Percentiles rank a stretch among this genome's conserved stretches.
Evolutionary conservation across 805 yeast genomes (phyloP).

Genomic region (Candida golubevii): DNA sequence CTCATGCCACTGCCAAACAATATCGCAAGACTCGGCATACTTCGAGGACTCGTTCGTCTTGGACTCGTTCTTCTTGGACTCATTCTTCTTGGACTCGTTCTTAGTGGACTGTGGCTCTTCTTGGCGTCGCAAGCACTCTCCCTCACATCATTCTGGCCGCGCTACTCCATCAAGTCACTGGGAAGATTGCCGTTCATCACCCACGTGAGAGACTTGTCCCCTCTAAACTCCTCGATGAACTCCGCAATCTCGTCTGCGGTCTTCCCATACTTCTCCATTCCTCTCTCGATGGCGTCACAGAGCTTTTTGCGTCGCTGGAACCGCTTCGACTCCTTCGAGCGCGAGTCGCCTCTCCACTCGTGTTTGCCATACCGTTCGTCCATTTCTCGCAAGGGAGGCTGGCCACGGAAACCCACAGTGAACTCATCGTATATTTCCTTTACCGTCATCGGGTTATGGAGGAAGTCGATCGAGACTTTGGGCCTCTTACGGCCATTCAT

Average conservation of each 20-base stretch:
- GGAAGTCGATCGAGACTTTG: conserved; percentile 34
- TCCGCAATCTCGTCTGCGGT: conserved; percentile 37
- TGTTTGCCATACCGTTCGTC: conserved; percentile 41
- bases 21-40: too few species aligned
- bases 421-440: conserved; percentile 43
- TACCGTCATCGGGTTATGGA: conserved; percentile 43
- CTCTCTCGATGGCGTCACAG: conserved; percentile 41
- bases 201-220: conserved; percentile 43
- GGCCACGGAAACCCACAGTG: conserved; percentile 42
- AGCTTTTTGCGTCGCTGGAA: conserved; percentile 41
- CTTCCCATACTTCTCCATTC: conserved; percentile 37
- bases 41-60: too few species aligned
- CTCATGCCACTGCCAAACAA: too few species aligned
- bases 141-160: too few species aligned
- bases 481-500: conserved; percentile 29
- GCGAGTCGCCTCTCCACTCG: conserved; percentile 44
- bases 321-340: conserved; percentile 42
- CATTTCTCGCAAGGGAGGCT: conserved; percentile 39
- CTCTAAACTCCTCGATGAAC: conserved; percentile 40
- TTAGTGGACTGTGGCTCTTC: too few species aligned
- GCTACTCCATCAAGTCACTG: conserved; percentile 23
- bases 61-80: too few species aligned
- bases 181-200: conserved; percentile 46
- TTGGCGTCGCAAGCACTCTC: too few species aligned
- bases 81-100: too few species aligned